Evolutionary conservation across 1,284 basidiomycete genomes (phyloP).

Genomic region (Cystobasidiaceae sp.): DNA sequence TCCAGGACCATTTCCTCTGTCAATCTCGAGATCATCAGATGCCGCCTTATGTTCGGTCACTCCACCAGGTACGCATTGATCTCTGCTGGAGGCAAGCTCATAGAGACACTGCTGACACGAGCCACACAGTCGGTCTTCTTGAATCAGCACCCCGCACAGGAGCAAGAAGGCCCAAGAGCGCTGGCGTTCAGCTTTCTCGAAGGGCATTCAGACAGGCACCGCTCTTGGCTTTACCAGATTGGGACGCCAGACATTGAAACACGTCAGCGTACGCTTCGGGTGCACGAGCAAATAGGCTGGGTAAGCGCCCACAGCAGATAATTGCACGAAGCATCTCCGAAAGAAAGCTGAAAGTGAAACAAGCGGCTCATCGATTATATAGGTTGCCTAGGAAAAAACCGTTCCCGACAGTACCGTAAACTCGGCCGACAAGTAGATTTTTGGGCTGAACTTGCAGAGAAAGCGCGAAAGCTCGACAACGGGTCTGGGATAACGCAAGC

Average conservation of each 20-base stretch:
- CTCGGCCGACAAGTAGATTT: not conserved
- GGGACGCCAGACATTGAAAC: too few relatives aligned
- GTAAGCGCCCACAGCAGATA: too few relatives aligned
- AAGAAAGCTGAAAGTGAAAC: too few relatives aligned
- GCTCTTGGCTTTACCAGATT: too few relatives aligned
- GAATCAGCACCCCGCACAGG: too few relatives aligned
- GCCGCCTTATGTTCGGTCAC: conserved; percentile 19
- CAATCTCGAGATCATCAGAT: not conserved
- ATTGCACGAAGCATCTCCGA: too few relatives aligned
- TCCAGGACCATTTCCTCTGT: conserved; percentile 15
- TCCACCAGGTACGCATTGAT: conserved; percentile 6
- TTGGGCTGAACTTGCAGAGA: not conserved
- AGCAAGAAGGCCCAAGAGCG: too few relatives aligned
- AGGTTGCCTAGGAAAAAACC: conserved; percentile 10
- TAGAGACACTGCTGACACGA: not conserved
- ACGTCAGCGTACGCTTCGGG: too few relatives aligned
- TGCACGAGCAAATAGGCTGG: too few relatives aligned
- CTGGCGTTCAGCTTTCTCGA: too few relatives aligned
- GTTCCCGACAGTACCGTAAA: conserved; percentile 1
- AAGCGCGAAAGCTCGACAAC: not conserved
- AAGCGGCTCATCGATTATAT: conserved; percentile 23
- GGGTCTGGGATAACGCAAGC: not conserved
- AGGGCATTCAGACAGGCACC: too few relatives aligned
- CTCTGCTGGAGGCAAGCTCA: not conserved
- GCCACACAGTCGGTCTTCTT: too few relatives aligned